Conservation (phyloP, 2,329 filamentous ascomycete species). For the Colletotrichum lindemuthianum region DNA sequence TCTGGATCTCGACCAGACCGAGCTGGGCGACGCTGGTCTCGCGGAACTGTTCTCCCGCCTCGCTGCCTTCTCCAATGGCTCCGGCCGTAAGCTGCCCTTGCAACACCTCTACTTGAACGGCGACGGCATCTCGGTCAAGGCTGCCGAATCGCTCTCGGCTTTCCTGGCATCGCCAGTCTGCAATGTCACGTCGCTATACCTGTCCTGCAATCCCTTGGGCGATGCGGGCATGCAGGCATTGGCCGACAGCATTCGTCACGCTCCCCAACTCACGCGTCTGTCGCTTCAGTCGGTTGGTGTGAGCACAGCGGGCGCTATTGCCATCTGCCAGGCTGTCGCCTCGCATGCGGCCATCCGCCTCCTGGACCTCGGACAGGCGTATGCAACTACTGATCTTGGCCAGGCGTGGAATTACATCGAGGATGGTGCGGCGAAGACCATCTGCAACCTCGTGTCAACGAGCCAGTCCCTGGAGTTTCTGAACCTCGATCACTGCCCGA, state of each 20-base stretch:
- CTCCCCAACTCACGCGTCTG: conserved; percentile 48
- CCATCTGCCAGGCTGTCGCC: conserved; percentile 49
- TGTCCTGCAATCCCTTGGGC: conserved; percentile 51
- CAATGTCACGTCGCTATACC: conserved; percentile 48
- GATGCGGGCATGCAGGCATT: conserved; percentile 45
- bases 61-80: conserved; percentile 43
- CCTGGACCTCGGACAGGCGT: conserved; percentile 57
- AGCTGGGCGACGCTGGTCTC: conserved; percentile 59
- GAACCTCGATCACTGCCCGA: conserved; percentile 52
- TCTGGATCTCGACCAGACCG: conserved; percentile 63
- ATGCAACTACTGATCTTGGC: conserved; percentile 55
- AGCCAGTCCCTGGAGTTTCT: conserved; percentile 51
- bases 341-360: conserved; percentile 47
- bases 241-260: conserved; percentile 44
- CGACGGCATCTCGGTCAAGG: conserved; percentile 46
- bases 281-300: conserved; percentile 56
- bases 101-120: conserved; percentile 51
- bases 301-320: conserved; percentile 49
- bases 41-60: conserved; percentile 53
- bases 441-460: conserved; percentile 47
- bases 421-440: conserved; percentile 46
- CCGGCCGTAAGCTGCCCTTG: conserved; percentile 42
- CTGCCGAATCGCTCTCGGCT: conserved; percentile 43
- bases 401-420: conserved; percentile 60
- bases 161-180: conserved; percentile 48